phyloP scores from a whole-genome alignment of 73 alveolate genomes.

The Tetrahymena thermophila region DNA sequence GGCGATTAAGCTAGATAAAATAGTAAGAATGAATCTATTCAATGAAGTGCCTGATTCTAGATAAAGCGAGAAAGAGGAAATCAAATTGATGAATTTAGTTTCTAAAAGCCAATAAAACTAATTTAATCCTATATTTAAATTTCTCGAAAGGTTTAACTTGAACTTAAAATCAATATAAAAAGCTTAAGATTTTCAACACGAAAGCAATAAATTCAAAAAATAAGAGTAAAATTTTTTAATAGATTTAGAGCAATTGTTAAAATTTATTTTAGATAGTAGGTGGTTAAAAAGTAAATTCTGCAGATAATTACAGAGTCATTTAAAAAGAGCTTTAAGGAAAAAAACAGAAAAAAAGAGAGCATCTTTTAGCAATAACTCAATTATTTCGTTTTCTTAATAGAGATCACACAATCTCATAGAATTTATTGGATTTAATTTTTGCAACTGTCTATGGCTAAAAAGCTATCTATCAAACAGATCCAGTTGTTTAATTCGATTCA shows the following conservation, averaged over 20 bases:
- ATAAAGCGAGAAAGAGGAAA: background rate
- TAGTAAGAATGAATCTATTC: background rate
- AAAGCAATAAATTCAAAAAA: background rate
- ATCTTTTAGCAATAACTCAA: background rate
- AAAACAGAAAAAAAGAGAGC: background rate
- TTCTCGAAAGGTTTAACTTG: background rate
- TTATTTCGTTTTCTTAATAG: background rate
- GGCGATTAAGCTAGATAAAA: background rate
- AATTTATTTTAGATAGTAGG: background rate
- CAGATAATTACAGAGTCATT: background rate
- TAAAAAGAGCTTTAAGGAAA: background rate
- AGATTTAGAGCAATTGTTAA: too few relatives aligned
- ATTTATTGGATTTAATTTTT: background rate
- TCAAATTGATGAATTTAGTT: too few relatives aligned
- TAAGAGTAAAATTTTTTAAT: background rate
- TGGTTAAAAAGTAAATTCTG: background rate
- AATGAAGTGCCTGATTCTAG: background rate
- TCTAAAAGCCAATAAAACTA: background rate
- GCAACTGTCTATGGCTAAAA: background rate
- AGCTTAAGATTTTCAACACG: background rate
- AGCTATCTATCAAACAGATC: background rate
- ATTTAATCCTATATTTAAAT: background rate
- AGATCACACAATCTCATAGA: background rate
- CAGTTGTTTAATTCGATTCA: background rate
- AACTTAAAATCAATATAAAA: too few relatives aligned